Conservation (phyloP, 1,284 basidiomycete genomes). For the Boletus semigastroideus region DNA sequence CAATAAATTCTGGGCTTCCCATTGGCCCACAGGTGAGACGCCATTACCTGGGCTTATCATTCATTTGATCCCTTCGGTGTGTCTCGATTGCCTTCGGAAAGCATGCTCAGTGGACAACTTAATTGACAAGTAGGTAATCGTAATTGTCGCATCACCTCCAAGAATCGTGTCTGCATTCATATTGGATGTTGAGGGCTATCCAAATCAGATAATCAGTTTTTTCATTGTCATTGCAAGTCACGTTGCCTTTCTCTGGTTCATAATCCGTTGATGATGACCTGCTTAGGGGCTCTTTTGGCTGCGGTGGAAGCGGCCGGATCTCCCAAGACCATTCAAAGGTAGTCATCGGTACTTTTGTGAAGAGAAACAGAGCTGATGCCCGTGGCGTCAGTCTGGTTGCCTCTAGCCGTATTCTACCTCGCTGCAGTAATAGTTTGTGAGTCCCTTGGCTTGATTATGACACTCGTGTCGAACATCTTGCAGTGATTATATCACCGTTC, state of each 20-base stretch:
- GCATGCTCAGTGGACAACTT: too few species aligned
- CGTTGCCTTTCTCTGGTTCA: too few species aligned
- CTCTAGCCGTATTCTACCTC: conserved; percentile 55
- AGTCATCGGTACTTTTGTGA: background rate
- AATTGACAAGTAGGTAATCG: conserved; percentile 40
- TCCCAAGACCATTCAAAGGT: conserved; percentile 58
- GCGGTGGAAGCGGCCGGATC: conserved; percentile 48
- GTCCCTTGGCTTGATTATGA: conserved; percentile 5
- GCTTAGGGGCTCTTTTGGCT: conserved; percentile 56
- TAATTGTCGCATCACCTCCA: conserved; percentile 49
- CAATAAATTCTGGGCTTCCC: conserved; percentile 40
- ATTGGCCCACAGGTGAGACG: conserved; percentile 39
- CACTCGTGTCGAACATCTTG: background rate
- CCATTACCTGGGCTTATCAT: conserved; percentile 42
- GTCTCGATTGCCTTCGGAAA: background rate
- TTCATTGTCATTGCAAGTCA: conserved; percentile 49
- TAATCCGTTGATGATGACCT: background rate
- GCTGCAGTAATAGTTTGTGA: conserved; percentile 51
- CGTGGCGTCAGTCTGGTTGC: conserved; percentile 49
- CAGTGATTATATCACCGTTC: conserved; percentile 58
- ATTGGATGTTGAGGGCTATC: conserved; percentile 59
- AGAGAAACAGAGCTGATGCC: background rate
- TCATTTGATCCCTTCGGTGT: conserved; percentile 36
- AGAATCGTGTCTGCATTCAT: conserved; percentile 52
- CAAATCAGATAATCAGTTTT: conserved; percentile 54